Conservation (phyloP, 2,329 filamentous ascomycete species). For the Colletotrichum karsti region DNA sequence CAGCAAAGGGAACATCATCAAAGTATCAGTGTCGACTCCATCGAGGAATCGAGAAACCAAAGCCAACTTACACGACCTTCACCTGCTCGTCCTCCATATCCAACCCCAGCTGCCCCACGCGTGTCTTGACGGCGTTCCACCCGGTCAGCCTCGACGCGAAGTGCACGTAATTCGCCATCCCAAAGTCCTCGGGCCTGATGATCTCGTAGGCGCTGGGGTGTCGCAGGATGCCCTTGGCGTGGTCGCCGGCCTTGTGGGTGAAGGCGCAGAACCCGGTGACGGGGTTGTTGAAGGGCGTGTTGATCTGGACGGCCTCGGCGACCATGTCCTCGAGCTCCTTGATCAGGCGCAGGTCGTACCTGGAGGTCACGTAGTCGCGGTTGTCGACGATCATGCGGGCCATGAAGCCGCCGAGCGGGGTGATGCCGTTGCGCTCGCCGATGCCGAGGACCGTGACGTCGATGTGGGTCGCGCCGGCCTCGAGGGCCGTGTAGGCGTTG, state of each 20-base stretch:
- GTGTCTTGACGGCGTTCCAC: slow-evolving; percentile 95
- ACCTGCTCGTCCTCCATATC: slow-evolving; percentile 78
- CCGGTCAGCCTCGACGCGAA: slow-evolving; percentile 85
- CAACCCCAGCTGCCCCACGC: slow-evolving; percentile 87
- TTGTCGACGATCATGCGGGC: slow-evolving; percentile 83
- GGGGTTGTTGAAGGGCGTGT: slow-evolving; percentile 84
- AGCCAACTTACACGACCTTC: slow-evolving; percentile 61
- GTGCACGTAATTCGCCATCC: slow-evolving; percentile 86
- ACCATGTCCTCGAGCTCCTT: slow-evolving; percentile 77
- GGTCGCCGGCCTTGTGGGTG: slow-evolving; percentile 81
- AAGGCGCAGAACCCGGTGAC: slow-evolving; percentile 77
- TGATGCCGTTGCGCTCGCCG: slow-evolving; percentile 85
- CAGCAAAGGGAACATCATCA: fast-evolving
- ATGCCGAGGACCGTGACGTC: slow-evolving; percentile 90
- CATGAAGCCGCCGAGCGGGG: slow-evolving; percentile 69
- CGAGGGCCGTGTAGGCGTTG: slow-evolving; percentile 86
- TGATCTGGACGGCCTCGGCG: slow-evolving; percentile 78
- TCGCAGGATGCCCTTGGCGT: slow-evolving; percentile 84
- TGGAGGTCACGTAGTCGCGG: slow-evolving; percentile 84
- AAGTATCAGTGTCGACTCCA: too few species aligned
- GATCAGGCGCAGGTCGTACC: slow-evolving; percentile 90
- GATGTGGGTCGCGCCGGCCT: slow-evolving; percentile 84
- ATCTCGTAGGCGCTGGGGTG: slow-evolving; percentile 86
- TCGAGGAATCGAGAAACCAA: not conserved
- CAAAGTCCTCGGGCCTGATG: slow-evolving; percentile 86